A percentile compares a stretch with the other conserved stretches of the same genome.
These are phyloP conservation scores for Hyparrhenia diplandra DNA, from an alignment of 176 grass and related monocot genomes.

Conservation along the genomic window DNA sequence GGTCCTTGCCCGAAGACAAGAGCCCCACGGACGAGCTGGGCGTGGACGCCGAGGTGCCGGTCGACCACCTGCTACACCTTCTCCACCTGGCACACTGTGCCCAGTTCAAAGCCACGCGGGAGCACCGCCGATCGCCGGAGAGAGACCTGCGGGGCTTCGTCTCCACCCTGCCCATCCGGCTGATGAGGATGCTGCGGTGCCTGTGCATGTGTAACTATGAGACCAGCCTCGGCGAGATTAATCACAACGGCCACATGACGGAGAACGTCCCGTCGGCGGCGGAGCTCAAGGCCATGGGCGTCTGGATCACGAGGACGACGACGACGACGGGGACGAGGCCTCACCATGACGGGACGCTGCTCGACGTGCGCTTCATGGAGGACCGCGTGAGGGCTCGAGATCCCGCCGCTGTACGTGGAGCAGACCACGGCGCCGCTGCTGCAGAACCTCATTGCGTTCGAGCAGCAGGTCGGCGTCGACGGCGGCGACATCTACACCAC, in stretches of 20 bases:
- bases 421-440: not conserved
- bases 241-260: not conserved
- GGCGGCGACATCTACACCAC: not conserved
- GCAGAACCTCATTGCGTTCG: not conserved
- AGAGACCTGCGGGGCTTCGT: not conserved
- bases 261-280: not conserved
- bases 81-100: not conserved
- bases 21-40: too few relatives aligned
- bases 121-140: too few relatives aligned
- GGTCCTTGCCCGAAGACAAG: too few relatives aligned
- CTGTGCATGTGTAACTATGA: not conserved
- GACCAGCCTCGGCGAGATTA: too few relatives aligned
- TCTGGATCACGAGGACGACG: not conserved
- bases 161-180: not conserved
- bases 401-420: not conserved
- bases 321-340: too few relatives aligned
- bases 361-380: not conserved
- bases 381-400: not conserved
- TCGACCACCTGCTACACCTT: not conserved
- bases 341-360: too few relatives aligned
- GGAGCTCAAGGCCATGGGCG: not conserved
- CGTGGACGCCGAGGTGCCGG: not conserved
- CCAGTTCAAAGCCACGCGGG: too few relatives aligned
- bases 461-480: not conserved
- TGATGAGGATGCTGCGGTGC: not conserved